phyloP scores from a whole-genome alignment of 441 rosid genomes.

The Euphorbia corollata region DNA sequence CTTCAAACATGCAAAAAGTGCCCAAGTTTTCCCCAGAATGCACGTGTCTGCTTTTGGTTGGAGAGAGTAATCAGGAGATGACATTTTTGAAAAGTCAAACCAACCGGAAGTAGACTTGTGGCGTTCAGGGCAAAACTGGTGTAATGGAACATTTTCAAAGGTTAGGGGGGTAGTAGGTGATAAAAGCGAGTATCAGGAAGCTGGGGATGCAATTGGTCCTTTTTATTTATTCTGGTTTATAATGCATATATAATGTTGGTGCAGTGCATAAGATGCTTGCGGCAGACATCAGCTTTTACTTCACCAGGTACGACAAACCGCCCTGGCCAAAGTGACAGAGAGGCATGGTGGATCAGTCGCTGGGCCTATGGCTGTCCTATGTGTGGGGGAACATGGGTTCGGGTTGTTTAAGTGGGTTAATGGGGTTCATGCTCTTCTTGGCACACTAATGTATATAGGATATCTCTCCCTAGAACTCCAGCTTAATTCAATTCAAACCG shows the following conservation, averaged over 20 bases:
- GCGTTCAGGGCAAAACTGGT: no score
- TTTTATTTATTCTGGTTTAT: background rate
- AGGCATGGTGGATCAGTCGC: slow-evolving; percentile 93
- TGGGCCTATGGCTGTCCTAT: slow-evolving; percentile 98
- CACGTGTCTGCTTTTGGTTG: no score
- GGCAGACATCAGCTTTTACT: slow-evolving; percentile 92
- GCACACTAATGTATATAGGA: background rate
- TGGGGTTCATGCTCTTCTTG: background rate
- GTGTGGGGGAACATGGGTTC: slow-evolving; percentile 98
- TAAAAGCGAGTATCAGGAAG: no score
- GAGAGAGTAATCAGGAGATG: no score
- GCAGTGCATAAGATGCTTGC: slow-evolving; percentile 96
- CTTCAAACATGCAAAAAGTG: no score
- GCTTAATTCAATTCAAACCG: background rate
- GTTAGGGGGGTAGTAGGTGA: background rate
- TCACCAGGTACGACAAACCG: slow-evolving; percentile 48
- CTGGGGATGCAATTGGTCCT: no score
- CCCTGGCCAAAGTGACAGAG: slow-evolving; percentile 57
- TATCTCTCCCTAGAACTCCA: background rate
- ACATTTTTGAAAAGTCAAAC: no score
- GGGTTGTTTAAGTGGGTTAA: slow-evolving; percentile 53
- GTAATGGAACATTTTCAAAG: no score
- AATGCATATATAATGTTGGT: slow-evolving; percentile 13
- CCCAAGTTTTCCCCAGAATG: no score
- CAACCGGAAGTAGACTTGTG: no score